Percentiles rank a stretch among this genome's conserved stretches.
These are phyloP conservation scores for Daldinia decipiens DNA, from an alignment of 495 filamentous ascomycete species.

Conservation along the genomic window DNA sequence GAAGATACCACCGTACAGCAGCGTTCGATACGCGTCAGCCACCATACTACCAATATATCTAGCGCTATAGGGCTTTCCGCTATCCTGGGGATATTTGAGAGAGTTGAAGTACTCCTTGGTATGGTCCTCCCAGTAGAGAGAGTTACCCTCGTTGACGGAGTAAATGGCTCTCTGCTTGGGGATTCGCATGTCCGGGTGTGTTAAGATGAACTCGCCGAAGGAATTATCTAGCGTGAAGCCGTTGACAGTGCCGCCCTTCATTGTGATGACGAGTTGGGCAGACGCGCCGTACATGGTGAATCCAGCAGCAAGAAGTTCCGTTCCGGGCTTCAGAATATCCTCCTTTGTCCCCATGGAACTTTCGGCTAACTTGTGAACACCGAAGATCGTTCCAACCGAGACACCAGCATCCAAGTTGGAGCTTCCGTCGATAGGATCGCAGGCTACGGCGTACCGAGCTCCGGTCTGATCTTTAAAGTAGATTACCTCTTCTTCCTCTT, in stretches of 20 bases:
- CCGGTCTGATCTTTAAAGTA: conserved; percentile 80
- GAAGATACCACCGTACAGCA: conserved; percentile 96
- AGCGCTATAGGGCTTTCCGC: conserved; percentile 90
- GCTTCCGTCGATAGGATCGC: conserved; percentile 97
- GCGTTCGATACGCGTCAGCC: conserved; percentile 94
- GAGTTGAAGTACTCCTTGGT: conserved; percentile 88
- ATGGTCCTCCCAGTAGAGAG: conserved; percentile 91
- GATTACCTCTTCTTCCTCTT: conserved; percentile 94
- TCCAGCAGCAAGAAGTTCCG: conserved; percentile 89
- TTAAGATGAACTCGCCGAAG: conserved; percentile 97
- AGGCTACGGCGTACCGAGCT: conserved; percentile 94
- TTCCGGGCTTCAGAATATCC: conserved; percentile 87
- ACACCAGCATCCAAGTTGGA: conserved; percentile 98
- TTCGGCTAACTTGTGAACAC: conserved; percentile 85
- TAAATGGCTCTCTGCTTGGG: conserved; percentile 86
- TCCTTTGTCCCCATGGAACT: conserved; percentile 76
- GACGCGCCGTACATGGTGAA: conserved; percentile 99
- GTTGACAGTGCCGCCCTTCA: conserved; percentile 92
- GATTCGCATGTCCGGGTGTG: conserved; percentile 92
- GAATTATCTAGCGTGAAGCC: conserved; percentile 97
- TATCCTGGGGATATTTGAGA: conserved; percentile 77
- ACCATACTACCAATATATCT: conserved; percentile 99
- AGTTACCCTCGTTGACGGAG: conserved; percentile 98
- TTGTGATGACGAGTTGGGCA: conserved; percentile 94
- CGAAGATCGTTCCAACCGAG: conserved; percentile 98